Percentiles rank a stretch among this genome's conserved stretches.
Evolutionary conservation across 2,329 filamentous ascomycete species (phyloP).

Genomic region (Rutstroemia sp.): DNA sequence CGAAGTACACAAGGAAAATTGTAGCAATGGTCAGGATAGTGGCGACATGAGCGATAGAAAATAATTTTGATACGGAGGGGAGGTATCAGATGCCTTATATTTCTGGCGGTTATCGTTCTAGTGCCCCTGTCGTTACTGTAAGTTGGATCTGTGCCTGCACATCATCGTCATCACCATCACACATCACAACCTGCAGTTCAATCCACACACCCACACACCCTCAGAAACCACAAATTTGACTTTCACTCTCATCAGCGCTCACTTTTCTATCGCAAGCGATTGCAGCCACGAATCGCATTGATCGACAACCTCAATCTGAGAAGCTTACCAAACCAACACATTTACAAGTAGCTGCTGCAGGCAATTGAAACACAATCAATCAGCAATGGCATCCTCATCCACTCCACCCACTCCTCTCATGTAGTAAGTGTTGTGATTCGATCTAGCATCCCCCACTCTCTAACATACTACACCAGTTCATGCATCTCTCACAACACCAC

Average conservation of each 20-base stretch:
- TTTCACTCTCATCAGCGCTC: too few relatives aligned
- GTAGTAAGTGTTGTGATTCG: slow-evolving; percentile 47
- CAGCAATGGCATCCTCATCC: slow-evolving; percentile 63
- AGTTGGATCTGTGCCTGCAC: too few relatives aligned
- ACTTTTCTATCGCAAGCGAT: too few relatives aligned
- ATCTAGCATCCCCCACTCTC: not conserved
- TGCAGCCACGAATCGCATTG: too few relatives aligned
- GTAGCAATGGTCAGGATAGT: not conserved
- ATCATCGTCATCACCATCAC: too few relatives aligned
- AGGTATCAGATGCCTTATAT: too few relatives aligned
- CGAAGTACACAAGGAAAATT: not conserved
- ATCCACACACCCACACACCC: too few relatives aligned
- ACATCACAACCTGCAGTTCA: too few relatives aligned
- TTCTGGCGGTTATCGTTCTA: too few relatives aligned
- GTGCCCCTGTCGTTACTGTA: too few relatives aligned
- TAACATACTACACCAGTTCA: slow-evolving; percentile 46
- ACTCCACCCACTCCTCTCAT: slow-evolving; percentile 60
- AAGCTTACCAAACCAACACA: not conserved
- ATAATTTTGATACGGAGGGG: too few relatives aligned
- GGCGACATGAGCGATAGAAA: not conserved
- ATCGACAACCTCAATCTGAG: not conserved
- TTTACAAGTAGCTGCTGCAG: not conserved
- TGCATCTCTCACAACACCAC: slow-evolving; percentile 93
- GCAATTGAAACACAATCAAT: not conserved
- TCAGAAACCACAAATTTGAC: too few relatives aligned